A percentile compares a stretch with the other conserved stretches of the same genome.
Evolutionary conservation across 2,329 filamentous ascomycete genomes (phyloP).

Genomic region (Trichophyton benhamiae): DNA sequence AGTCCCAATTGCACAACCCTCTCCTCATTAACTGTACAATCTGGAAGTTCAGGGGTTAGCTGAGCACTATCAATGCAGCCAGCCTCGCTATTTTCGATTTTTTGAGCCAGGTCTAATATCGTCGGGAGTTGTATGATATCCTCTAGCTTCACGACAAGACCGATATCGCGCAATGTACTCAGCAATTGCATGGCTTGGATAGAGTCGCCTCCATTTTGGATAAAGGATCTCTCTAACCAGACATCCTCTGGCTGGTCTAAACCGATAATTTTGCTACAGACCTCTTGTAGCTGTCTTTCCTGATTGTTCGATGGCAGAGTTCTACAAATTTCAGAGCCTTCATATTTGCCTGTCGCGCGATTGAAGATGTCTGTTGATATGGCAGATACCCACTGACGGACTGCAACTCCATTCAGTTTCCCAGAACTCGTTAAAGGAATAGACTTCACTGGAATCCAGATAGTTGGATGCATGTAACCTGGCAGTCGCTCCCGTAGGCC

Average conservation of each 20-base stretch:
- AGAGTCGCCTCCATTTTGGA: conserved; percentile 13
- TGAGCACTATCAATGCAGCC: neutral
- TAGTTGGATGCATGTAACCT: conserved; percentile 11
- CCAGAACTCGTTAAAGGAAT: conserved; percentile 11
- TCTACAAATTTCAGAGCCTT: neutral
- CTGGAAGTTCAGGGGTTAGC: neutral
- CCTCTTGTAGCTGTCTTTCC: neutral
- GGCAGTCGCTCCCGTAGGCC: conserved; percentile 27
- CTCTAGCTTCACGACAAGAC: neutral
- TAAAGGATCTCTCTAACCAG: conserved; percentile 6
- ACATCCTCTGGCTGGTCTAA: neutral
- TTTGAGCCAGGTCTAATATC: neutral
- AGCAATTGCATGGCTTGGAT: conserved; percentile 17
- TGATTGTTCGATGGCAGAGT: neutral
- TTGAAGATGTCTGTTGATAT: neutral
- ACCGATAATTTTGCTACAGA: neutral
- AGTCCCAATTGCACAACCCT: neutral
- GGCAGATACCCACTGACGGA: neutral
- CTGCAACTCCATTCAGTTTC: conserved; percentile 10
- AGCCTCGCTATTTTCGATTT: neutral
- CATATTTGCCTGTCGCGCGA: neutral
- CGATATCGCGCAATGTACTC: neutral
- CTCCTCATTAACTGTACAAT: neutral
- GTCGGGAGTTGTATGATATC: neutral
- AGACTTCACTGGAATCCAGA: conserved; percentile 8